Evolutionary conservation across 2,329 filamentous ascomycete genomes (phyloP), one percentile per base, ranked within the genome.

Genomic region (Fusarium concolor): DNA sequence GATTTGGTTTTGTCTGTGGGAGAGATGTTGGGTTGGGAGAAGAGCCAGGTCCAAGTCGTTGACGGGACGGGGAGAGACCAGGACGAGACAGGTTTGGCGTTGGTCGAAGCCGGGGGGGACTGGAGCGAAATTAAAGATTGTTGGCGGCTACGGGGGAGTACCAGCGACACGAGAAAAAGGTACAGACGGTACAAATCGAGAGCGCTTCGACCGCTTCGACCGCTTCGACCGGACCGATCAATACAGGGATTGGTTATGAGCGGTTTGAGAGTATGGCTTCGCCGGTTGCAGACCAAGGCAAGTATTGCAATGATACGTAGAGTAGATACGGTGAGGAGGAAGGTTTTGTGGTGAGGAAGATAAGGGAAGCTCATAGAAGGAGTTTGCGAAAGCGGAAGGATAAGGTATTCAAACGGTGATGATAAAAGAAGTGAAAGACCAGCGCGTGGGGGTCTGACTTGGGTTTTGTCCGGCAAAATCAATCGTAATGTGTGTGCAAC

Each of bases 61-160:
- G 51, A 62, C 42, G 43, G 70, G 65, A 66, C 52, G 35, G 59
- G 59, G 24, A 62, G 56, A 44, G 56, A 67, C 58, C 64, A 70
- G 62, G 65, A 71, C 65, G 60, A 56, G 67, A 65, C 67, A 49
- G 67, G 71, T 62, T 68, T 73, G 70, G 67, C 62, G 70, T 62
- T 55, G 62, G 70, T 62, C 70, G 43, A 70, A 62, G 71, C 67
- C 67, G 61, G 67, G 70, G 70, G 70, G 67, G 56, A 54, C 53
- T 62, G 60, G 65, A 67, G 66, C 71, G 71, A 72, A 68, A 72
- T 72, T 72, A 72, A 72, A 73, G 66, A 72, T 70, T 61, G 65
- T 65, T 70, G 67, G 69, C 55, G 67, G 56, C 58, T 70, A 65
- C 53, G 56, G 63, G 55, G 65, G 62, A 61, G 46, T 41, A 61